Evolutionary conservation across 2,329 filamentous ascomycete species (phyloP), one percentile per base, ranked within the genome.

Genomic region (Grosmannia serpens): DNA sequence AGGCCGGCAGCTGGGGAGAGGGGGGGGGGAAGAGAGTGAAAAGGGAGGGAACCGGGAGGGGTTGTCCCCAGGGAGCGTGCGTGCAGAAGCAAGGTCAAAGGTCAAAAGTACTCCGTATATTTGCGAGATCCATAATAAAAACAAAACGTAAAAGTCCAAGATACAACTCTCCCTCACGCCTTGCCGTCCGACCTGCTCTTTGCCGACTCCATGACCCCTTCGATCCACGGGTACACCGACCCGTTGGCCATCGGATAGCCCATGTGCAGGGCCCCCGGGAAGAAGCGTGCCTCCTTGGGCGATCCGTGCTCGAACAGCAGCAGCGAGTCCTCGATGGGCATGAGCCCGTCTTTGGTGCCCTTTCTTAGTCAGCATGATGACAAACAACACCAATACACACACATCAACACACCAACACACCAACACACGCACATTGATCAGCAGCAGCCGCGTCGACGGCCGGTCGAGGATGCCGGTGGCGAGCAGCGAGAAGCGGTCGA

Each of bases 251-350:
- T 68, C 5, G 85, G 84, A 66, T 87, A 87, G 15, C 84, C 84
- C 84, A 87, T 87, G 64, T 87, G 84, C 62, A 85, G 67, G 35
- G 81, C 72, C 0, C 79, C 79, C 0, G 77, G 71, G 61, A 86
- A 85, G 70, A 87, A 85, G 54, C 84, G 75, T 13, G 76, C 82
- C 69, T 87, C 84, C 71, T 88, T 88, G 15, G 82, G 82, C 35
- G 74, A 76, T 2, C 84, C 84, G 63, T 86, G 77, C 67, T 86
- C 82, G 63, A 85, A 80, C 57, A 87, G 70, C 56, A 87, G 70
- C 71, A 84, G 79, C 17, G 77, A 84, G 65, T 87, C 84, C 65
- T 87, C 84, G 59, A 87, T 84, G 0, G 84, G 84, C 75, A 86
- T 85, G 51, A 87, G 70, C 0, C 83, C 84, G 63, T 87, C 84